A percentile compares a stretch with the other conserved stretches of the same genome.
phyloP scores from a whole-genome alignment of 192 early-diverging fungal genomes.

The Podila verticillata region DNA sequence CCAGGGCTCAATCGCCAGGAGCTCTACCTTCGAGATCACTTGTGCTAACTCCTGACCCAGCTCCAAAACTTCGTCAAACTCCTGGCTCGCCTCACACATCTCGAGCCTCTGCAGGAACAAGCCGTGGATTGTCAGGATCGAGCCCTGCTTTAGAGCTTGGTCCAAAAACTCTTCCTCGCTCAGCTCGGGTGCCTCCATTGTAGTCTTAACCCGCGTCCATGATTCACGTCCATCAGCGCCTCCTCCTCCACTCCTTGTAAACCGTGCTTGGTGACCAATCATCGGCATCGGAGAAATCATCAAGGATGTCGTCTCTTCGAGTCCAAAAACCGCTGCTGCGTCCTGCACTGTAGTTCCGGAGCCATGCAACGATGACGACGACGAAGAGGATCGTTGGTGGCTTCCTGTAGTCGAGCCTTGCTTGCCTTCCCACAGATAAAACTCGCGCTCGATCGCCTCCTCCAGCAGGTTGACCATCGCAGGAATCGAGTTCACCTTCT shows the following conservation, averaged over 20 bases:
- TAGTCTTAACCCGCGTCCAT: conserved; percentile 25
- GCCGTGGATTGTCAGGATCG: conserved; percentile 31
- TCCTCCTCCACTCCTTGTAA: not conserved
- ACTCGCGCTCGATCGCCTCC: conserved; percentile 40
- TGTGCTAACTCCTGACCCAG: conserved; percentile 36
- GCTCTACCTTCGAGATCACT: conserved; percentile 35
- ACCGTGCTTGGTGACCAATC: conserved; percentile 10
- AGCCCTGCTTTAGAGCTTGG: conserved; percentile 20
- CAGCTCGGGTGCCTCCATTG: conserved; percentile 31
- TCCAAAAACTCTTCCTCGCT: conserved; percentile 43
- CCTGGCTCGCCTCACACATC: conserved; percentile 24
- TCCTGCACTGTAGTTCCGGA: not conserved
- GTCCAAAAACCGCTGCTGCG: conserved; percentile 28
- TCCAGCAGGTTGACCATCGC: conserved; percentile 38
- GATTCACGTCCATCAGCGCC: conserved; percentile 12
- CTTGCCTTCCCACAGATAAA: conserved; percentile 25
- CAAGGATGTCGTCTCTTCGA: conserved; percentile 16
- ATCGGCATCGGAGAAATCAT: conserved; percentile 15
- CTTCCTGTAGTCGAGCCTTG: conserved; percentile 9
- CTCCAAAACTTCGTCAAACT: conserved; percentile 44
- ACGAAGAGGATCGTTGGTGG: not conserved
- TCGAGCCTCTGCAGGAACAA: conserved; percentile 32
- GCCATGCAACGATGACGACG: not conserved
- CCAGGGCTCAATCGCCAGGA: conserved; percentile 33
- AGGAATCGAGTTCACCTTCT: conserved; percentile 32